Percentiles rank a stretch among this genome's conserved stretches.
These are phyloP conservation scores for Paramarasmius palmivorus DNA, from an alignment of 1,284 basidiomycete species.

Conservation along the genomic window DNA sequence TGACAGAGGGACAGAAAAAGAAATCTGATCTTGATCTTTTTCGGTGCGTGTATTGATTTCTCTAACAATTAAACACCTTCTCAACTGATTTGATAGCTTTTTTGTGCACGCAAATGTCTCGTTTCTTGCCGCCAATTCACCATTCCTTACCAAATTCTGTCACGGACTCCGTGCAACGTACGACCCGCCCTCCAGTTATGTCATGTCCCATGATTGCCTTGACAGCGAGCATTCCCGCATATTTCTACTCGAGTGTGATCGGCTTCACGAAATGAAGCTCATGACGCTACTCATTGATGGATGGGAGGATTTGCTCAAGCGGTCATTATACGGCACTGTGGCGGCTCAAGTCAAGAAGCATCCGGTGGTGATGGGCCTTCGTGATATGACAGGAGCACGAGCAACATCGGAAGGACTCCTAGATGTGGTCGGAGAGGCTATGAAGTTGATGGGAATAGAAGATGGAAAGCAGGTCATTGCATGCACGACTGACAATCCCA, in stretches of 20 bases:
- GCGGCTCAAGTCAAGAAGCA: conserved; percentile 18
- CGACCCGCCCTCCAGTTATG: conserved; percentile 12
- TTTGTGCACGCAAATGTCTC: conserved; percentile 1
- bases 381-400: conserved; percentile 25
- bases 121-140: neutral
- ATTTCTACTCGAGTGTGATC: conserved; percentile 17
- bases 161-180: conserved; percentile 5
- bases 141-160: neutral
- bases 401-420: conserved; percentile 24
- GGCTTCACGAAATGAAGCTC: conserved; percentile 15
- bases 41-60: neutral
- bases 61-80: neutral
- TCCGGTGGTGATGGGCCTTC: conserved; percentile 22
- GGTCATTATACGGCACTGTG: conserved; percentile 26
- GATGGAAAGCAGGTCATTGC: conserved; percentile 21
- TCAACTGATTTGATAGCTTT: neutral
- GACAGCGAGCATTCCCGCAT: conserved; percentile 20
- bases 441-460: conserved; percentile 14
- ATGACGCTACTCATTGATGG: conserved; percentile 27
- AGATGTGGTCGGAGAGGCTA: conserved; percentile 8
- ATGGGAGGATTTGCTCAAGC: conserved; percentile 25
- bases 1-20: neutral
- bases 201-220: conserved; percentile 19
- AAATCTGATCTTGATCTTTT: neutral
- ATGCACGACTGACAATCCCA: conserved; percentile 23